Percentiles rank a stretch among this genome's conserved stretches.
phyloP scores from a whole-genome alignment of 257 asterid genomes.

The Lavandula angustifolia region DNA sequence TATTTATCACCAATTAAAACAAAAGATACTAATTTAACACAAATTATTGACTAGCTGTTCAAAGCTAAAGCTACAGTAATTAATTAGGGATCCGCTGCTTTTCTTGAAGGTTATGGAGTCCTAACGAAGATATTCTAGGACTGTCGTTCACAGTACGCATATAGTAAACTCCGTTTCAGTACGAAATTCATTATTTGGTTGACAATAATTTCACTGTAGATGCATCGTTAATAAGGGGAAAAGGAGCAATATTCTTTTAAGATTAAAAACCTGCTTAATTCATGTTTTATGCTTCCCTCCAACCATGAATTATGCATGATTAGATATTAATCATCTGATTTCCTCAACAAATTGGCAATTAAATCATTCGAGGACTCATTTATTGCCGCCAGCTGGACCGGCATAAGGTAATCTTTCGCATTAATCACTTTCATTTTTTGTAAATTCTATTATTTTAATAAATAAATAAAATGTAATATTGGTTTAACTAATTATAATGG shows the following conservation, averaged over 20 bases:
- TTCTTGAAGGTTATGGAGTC: background rate
- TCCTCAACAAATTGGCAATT: constrained; percentile 5
- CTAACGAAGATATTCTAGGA: background rate
- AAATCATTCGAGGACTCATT: constrained; percentile 13
- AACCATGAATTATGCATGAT: constrained; percentile 13
- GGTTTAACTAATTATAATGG: constrained; percentile 1
- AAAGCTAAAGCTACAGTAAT: too few relatives aligned
- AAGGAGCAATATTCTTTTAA: background rate
- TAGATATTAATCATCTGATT: constrained; percentile 19
- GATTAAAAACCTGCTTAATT: constrained; percentile 22
- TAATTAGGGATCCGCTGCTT: background rate
- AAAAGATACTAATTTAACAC: too few relatives aligned
- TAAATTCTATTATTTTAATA: too few relatives aligned
- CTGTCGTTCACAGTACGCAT: too few relatives aligned
- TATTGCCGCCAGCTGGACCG: background rate
- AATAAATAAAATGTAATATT: too few relatives aligned
- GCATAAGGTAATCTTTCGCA: background rate
- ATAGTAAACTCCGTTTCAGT: too few relatives aligned
- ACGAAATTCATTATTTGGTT: background rate
- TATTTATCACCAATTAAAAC: too few relatives aligned
- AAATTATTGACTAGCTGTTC: too few relatives aligned
- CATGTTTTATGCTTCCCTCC: constrained; percentile 19
- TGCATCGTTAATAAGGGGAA: constrained; percentile 17
- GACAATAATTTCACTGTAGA: background rate
- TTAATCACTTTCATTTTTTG: too few relatives aligned